Evolutionary conservation across 2,329 filamentous ascomycete species (phyloP).

Genomic region (Westerdykella aurantiaca): DNA sequence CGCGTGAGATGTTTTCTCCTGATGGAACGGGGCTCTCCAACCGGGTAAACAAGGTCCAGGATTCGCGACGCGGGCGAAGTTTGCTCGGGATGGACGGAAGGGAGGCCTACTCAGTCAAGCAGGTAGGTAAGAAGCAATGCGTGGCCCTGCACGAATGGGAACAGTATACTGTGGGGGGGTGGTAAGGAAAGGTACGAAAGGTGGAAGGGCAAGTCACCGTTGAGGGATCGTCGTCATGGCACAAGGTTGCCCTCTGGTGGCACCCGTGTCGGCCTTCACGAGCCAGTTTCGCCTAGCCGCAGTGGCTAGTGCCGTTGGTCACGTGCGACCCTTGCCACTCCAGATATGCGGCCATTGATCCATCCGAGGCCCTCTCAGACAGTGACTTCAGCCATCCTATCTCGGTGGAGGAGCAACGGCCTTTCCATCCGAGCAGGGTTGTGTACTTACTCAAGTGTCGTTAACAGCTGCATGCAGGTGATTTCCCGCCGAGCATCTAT

Average conservation of each 20-base stretch:
- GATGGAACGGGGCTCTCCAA: conserved; percentile 16
- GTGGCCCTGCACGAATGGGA: not conserved
- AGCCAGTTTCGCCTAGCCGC: conserved; percentile 14
- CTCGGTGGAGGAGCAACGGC: too few relatives aligned
- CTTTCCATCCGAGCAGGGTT: too few relatives aligned
- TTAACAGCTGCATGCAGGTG: too few relatives aligned
- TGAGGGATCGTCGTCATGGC: conserved; percentile 23
- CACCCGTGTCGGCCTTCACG: not conserved
- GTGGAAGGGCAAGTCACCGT: conserved; percentile 3
- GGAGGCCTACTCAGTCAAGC: not conserved
- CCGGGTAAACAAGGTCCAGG: conserved; percentile 20
- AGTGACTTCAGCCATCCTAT: not conserved
- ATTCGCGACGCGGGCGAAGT: conserved; percentile 2
- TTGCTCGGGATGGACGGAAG: not conserved
- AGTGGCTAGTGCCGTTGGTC: conserved; percentile 3
- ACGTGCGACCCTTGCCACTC: not conserved
- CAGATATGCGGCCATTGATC: not conserved
- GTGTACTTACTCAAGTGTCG: too few relatives aligned
- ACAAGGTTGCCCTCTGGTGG: conserved; percentile 1
- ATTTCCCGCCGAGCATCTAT: too few relatives aligned
- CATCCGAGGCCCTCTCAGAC: conserved; percentile 3
- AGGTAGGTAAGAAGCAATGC: too few relatives aligned
- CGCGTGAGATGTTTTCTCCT: conserved; percentile 12
- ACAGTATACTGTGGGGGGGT: not conserved
- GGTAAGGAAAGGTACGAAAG: not conserved